These are phyloP conservation scores for Boehmeria nivea DNA, from an alignment of 306 rosid genomes.

Conservation along the genomic window DNA sequence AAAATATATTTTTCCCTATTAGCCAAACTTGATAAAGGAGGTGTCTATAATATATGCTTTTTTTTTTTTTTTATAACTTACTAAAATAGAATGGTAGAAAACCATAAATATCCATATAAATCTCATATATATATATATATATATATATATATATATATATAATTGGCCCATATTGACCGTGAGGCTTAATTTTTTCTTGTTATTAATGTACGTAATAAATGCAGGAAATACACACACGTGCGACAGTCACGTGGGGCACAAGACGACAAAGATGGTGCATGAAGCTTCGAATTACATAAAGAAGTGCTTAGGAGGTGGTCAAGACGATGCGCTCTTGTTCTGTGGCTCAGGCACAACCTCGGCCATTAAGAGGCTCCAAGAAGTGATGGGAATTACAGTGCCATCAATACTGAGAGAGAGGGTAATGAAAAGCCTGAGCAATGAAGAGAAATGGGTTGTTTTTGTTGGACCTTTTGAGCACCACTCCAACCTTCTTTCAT, in stretches of 20 bases:
- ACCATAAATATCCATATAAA: too few relatives aligned
- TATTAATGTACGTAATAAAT: too few relatives aligned
- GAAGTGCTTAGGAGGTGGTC: constrained; percentile 59
- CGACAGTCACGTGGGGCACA: constrained; percentile 70
- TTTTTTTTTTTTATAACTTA: too few relatives aligned
- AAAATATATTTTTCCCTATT: too few relatives aligned
- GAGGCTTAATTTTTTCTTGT: too few relatives aligned
- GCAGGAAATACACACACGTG: constrained; percentile 73
- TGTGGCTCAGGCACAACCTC: constrained; percentile 82
- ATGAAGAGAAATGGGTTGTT: constrained; percentile 71
- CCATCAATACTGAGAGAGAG: constrained; percentile 59
- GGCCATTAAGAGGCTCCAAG: constrained; percentile 80
- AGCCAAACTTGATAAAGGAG: too few relatives aligned
- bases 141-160: too few relatives aligned
- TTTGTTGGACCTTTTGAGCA: constrained; percentile 85
- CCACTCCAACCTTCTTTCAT: constrained; percentile 80
- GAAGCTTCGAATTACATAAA: constrained; percentile 56
- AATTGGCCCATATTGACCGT: too few relatives aligned
- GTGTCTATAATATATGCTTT: too few relatives aligned
- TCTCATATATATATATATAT: too few relatives aligned
- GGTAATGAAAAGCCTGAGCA: constrained; percentile 18
- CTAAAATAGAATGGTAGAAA: too few relatives aligned
- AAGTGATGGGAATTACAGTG: constrained; percentile 64
- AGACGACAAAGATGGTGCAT: constrained; percentile 54
- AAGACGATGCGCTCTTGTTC: constrained; percentile 51